Evolutionary conservation across 495 filamentous ascomycete genomes (phyloP), one percentile per base, ranked within the genome.

Genomic region (Acidiella bohemica): DNA sequence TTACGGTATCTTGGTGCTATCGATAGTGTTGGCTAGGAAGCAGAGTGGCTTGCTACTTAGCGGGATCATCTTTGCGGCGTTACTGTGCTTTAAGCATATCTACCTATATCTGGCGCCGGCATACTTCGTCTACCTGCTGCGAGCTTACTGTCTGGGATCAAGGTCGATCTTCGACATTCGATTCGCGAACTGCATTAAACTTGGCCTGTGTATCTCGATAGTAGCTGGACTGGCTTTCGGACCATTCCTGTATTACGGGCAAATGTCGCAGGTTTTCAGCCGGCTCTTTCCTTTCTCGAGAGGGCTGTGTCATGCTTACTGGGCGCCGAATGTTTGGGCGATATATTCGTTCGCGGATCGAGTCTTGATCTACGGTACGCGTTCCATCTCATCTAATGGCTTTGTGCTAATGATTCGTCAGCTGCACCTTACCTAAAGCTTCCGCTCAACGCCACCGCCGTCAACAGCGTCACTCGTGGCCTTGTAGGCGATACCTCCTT

Each of bases 301-400:
- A 37, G 90, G 90, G 0, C 60, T 97, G 22, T 94, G 86, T 55
- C 90, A 97, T 64, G 90, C 90, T 0, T 97, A 97, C 59, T 97
- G 90, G 90, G 90, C 90, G 2, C 87, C 90, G 1, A 97, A 97
- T 50, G 66, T 94, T 8, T 97, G 90, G 90, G 86, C 90, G 0
- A 72, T 97, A 64, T 97, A 97, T 58, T 94, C 90, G 0, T 93
- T 97, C 51, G 59, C 71, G 0, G 90, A 97, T 50, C 68, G 90
- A 35, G 61, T 81, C 21, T 55, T 96, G 45, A 93, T 97, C 49
- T 72, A 70, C 59, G 56, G 84, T 90, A 63, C 53, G 74, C n/a
- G 21, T 53, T 22, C 21, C 5, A 19, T 11, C 3, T n/a, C n/a
- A n/a, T n/a, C n/a, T n/a, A n/a, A n/a, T n/a, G n/a, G n/a, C n/a